Evolutionary conservation across 2,329 filamentous ascomycete genomes (phyloP), one percentile per base, ranked within the genome.

Genomic region (Hypoxylon sp.): DNA sequence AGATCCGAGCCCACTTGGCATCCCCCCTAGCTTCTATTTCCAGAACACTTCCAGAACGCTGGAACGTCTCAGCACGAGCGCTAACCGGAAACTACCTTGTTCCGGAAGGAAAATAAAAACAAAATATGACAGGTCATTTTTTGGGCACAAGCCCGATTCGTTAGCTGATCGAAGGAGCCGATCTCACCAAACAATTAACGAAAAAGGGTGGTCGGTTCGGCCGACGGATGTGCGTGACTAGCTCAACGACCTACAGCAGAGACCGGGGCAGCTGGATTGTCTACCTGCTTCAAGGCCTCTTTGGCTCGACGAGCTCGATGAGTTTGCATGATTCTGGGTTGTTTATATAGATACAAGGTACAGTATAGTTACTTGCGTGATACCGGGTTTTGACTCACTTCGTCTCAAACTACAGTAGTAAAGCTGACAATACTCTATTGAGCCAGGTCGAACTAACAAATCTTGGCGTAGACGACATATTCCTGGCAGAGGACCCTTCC

Each of bases 1-100:
- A 59, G 61, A 62, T 62, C 61, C 58, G 61, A 64, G 57, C 18
- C 55, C 52, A 42, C 58, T 58, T 62, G 55, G 58, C 55, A 43
- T 50, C 43, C 41, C 43, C 41, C 45, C 54, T 56, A 58, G 51
- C 52, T 56, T n/a, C 50, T 61, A 57, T 64, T 62, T 59, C 61
- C 61, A 62, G 61, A 54, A 59, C 52, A 59, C 62, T 62, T 59
- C 61, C 61, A 62, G 61, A 54, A 59, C 52, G 57, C 51, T 57
- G 61, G 61, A 54, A 61, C 58, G 58, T 64, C 58, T 62, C 61
- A 59, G 52, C 33, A 52, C 41, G 38, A n/a, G 62, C 58, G 61
- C 58, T 64, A 62, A 57, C 46, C 55, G 46, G 9, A 56, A 54
- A 51, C 17, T 43, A 46, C 21, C 23, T 35, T 45, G 51, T 53